These are phyloP conservation scores for Solanum verrucosum DNA, from an alignment of 257 asterid species.

Conservation along the genomic window DNA sequence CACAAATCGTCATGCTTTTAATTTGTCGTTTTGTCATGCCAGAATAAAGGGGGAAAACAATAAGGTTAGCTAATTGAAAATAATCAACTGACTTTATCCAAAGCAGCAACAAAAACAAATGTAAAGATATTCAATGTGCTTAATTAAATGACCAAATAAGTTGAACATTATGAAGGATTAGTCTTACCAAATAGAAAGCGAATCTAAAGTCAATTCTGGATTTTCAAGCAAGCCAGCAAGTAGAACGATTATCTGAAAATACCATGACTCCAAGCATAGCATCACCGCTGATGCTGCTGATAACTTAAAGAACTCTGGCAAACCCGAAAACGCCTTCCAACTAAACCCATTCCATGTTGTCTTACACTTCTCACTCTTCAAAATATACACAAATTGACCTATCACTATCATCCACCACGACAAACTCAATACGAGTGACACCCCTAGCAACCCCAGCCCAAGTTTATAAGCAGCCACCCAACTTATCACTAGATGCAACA, in stretches of 20 bases:
- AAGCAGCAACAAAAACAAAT: neutral
- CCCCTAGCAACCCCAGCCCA: conserved; percentile 21
- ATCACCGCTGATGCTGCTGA: conserved; percentile 29
- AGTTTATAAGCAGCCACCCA: conserved; percentile 6
- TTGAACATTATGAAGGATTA: neutral
- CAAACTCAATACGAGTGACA: conserved; percentile 9
- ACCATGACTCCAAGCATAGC: conserved; percentile 27
- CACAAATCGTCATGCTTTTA: conserved; percentile 23
- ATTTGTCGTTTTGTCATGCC: neutral
- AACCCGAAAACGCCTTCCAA: conserved; percentile 9
- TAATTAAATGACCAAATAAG: neutral
- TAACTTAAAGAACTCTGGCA: conserved; percentile 16
- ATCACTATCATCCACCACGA: conserved; percentile 25
- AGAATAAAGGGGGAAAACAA: neutral
- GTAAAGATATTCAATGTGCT: neutral
- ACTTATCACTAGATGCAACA: conserved; percentile 7
- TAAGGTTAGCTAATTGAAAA: neutral
- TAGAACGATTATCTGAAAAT: conserved; percentile 22
- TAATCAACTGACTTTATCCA: neutral
- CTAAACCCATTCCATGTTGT: conserved; percentile 20
- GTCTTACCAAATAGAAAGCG: conserved; percentile 24
- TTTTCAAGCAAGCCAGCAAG: conserved; percentile 23
- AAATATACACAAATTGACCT: conserved; percentile 13
- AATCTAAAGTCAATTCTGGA: conserved; percentile 25
- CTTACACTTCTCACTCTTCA: conserved; percentile 13